Evolutionary conservation across 192 early-diverging fungal species (phyloP).

Genomic region (Spizellomyces sp.): DNA sequence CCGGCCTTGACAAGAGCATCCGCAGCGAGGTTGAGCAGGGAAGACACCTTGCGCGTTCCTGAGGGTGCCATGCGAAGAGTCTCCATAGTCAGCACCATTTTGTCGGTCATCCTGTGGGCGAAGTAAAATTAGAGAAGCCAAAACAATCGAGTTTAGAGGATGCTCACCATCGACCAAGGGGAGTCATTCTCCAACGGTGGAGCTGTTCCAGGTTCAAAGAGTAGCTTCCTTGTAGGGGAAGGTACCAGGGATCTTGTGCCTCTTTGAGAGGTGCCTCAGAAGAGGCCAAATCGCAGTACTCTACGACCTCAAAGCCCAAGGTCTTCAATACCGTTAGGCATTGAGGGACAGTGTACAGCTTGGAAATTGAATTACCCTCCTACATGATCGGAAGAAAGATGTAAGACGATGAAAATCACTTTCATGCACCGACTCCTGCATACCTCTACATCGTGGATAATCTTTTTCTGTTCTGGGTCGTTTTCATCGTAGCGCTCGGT

Average conservation of each 20-base stretch:
- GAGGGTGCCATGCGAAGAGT: conserved; percentile 78
- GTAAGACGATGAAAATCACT: not conserved
- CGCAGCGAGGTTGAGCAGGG: conserved; percentile 77
- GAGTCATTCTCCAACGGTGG: conserved; percentile 43
- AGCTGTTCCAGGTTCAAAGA: conserved; percentile 35
- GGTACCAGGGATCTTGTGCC: conserved; percentile 82
- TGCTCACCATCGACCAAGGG: conserved; percentile 43
- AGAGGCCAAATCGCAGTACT: conserved; percentile 53
- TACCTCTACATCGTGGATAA: conserved; percentile 83
- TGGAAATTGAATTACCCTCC: conserved; percentile 88
- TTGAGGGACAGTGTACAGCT: conserved; percentile 74
- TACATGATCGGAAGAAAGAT: not conserved
- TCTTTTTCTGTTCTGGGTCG: conserved; percentile 70
- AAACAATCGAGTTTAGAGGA: not conserved
- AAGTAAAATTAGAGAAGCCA: conserved; percentile 31
- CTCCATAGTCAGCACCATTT: conserved; percentile 77
- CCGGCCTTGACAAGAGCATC: conserved; percentile 83
- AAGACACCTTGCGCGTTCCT: conserved; percentile 85
- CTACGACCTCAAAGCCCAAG: conserved; percentile 82
- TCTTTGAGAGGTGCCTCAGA: conserved; percentile 25
- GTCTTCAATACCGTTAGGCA: conserved; percentile 78
- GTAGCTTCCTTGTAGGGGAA: conserved; percentile 71
- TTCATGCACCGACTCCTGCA: too few species aligned
- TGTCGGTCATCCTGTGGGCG: conserved; percentile 69
- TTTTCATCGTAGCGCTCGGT: conserved; percentile 84